These are phyloP conservation scores for Pistacia integerrima DNA, from an alignment of 345 rosid genomes.

Conservation along the genomic window DNA sequence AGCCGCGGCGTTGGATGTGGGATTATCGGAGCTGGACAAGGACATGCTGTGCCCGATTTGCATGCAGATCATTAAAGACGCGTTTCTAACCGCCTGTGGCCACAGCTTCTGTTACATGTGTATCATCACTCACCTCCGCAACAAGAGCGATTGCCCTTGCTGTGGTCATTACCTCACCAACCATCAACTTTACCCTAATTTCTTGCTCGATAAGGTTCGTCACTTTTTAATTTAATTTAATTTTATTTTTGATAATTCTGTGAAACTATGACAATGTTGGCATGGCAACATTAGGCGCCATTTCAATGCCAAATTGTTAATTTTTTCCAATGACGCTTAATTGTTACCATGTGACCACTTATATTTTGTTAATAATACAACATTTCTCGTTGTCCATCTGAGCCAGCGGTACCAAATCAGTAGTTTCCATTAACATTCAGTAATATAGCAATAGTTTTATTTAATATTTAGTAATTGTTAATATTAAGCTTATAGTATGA, in stretches of 20 bases:
- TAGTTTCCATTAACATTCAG: too few relatives aligned
- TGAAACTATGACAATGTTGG: neutral
- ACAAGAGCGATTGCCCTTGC: constrained; percentile 97
- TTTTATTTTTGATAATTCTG: neutral
- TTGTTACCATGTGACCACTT: too few relatives aligned
- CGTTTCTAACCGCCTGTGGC: constrained; percentile 94
- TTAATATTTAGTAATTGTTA: too few relatives aligned
- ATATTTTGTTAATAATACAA: too few relatives aligned
- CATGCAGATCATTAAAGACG: constrained; percentile 94
- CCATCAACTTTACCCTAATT: constrained; percentile 85
- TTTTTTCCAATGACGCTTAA: too few relatives aligned
- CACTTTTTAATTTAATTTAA: neutral
- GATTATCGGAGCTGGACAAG: constrained; percentile 56
- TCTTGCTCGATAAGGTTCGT: constrained; percentile 83
- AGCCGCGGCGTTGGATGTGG: constrained; percentile 16
- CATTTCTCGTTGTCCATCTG: too few relatives aligned
- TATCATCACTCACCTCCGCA: constrained; percentile 83
- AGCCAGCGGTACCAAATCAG: too few relatives aligned
- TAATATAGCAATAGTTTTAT: too few relatives aligned
- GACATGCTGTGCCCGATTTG: constrained; percentile 94
- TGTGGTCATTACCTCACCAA: constrained; percentile 76
- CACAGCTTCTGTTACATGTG: constrained; percentile 99
- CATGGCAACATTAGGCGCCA: too few relatives aligned
- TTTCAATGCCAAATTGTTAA: too few relatives aligned
- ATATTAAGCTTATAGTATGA: too few relatives aligned